Conservation (phyloP, 371 early-diverging fungal genomes). For the Blastocladiella emersonii region DNA sequence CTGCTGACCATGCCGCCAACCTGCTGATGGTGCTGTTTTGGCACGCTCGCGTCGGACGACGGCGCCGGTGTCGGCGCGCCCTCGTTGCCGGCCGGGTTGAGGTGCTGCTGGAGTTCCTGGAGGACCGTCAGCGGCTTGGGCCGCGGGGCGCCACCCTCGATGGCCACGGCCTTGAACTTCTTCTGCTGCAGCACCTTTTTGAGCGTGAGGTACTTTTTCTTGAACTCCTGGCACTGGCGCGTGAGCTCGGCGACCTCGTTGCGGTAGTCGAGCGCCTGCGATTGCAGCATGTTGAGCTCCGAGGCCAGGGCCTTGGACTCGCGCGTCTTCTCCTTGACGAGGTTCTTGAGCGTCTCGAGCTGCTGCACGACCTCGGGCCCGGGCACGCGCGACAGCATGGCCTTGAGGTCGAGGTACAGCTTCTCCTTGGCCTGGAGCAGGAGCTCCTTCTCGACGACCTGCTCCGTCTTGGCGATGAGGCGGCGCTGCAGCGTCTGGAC, state of each 20-base stretch:
- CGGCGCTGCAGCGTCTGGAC: constrained; percentile 24
- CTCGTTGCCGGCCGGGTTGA: too few species aligned
- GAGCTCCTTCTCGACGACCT: constrained; percentile 26
- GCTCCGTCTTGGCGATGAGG: constrained; percentile 23
- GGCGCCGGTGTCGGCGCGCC: too few species aligned
- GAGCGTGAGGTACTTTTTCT: constrained; percentile 20
- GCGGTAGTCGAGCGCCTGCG: constrained; percentile 22
- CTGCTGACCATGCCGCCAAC: too few species aligned
- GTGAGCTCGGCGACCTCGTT: constrained; percentile 18
- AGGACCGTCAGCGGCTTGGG: too few species aligned
- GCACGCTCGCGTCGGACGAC: too few species aligned
- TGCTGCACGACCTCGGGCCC: constrained; percentile 34
- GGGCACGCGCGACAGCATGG: constrained; percentile 18
- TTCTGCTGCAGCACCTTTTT: constrained; percentile 2
- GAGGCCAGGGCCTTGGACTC: constrained; percentile 28
- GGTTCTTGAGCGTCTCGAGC: constrained; percentile 23
- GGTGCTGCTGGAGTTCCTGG: too few species aligned
- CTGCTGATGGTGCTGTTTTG: too few species aligned
- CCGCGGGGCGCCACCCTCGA: too few species aligned
- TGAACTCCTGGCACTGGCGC: constrained; percentile 20
- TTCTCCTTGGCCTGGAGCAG: constrained; percentile 18
- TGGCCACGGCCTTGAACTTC: too few species aligned
- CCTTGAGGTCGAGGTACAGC: constrained; percentile 19
- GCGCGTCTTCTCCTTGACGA: constrained; percentile 22
- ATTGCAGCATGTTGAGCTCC: constrained; percentile 32